Evolutionary conservation across 768 basidiomycete species (phyloP).

Genomic region (Mycena vulgaris): DNA sequence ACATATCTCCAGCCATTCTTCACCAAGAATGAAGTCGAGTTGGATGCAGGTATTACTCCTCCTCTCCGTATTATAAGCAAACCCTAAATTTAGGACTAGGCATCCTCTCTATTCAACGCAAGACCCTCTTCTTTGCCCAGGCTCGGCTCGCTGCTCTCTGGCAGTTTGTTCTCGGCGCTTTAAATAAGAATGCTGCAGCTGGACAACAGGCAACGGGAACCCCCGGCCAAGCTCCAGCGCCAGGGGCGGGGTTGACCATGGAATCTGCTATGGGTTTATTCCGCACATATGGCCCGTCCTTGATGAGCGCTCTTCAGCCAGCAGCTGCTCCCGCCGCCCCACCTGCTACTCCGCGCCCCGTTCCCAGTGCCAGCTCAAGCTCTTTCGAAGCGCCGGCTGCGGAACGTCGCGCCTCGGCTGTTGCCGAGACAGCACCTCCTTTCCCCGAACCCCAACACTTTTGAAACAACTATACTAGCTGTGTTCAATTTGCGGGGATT

Average conservation of each 20-base stretch:
- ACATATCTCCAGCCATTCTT: slow-evolving; percentile 75
- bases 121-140: slow-evolving; percentile 69
- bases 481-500: slow-evolving; percentile 20
- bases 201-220: slow-evolving; percentile 44
- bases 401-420: slow-evolving; percentile 34
- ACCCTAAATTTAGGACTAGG: slow-evolving; percentile 10
- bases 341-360: slow-evolving; percentile 27
- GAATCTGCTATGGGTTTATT: slow-evolving; percentile 57
- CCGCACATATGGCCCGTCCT: slow-evolving; percentile 57
- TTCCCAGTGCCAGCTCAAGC: slow-evolving; percentile 39
- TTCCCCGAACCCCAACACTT: slow-evolving; percentile 58
- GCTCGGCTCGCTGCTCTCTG: slow-evolving; percentile 64
- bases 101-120: slow-evolving; percentile 68
- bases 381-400: slow-evolving; percentile 37
- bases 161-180: slow-evolving; percentile 60
- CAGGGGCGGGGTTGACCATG: slow-evolving; percentile 36
- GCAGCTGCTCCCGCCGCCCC: slow-evolving; percentile 26
- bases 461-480: neutral
- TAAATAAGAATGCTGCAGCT: slow-evolving; percentile 57
- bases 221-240: slow-evolving; percentile 41
- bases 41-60: slow-evolving; percentile 63
- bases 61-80: neutral
- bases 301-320: slow-evolving; percentile 52
- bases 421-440: slow-evolving; percentile 42
- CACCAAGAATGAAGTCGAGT: slow-evolving; percentile 67